Evolutionary conservation across 139 green algal species (phyloP).

Genomic region (Coelastrella sp.): DNA sequence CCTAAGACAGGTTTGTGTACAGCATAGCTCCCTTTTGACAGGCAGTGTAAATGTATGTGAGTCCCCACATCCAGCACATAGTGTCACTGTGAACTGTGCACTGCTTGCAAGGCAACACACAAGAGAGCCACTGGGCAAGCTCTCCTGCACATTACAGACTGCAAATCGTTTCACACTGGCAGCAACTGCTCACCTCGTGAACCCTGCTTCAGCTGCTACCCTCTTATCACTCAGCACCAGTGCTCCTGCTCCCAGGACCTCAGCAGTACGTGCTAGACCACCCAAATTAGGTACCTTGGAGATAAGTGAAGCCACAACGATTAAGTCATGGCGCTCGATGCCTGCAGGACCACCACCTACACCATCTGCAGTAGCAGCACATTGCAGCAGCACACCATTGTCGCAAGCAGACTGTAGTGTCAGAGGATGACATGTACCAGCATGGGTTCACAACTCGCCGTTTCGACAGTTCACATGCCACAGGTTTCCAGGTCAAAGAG

Average conservation of each 20-base stretch:
- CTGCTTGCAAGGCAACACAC: no score
- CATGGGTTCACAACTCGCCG: no score
- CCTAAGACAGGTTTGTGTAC: no score
- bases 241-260: conserved; percentile 74
- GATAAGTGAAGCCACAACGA: conserved; percentile 93
- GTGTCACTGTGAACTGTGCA: background rate
- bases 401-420: no score
- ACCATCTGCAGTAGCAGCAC: background rate
- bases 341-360: background rate
- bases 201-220: conserved; percentile 70
- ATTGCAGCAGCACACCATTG: background rate
- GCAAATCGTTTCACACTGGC: no score
- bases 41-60: no score
- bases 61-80: background rate
- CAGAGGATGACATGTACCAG: no score
- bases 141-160: no score
- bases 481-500: no score
- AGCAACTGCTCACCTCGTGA: conserved; percentile 55
- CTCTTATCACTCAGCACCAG: conserved; percentile 86
- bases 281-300: conserved; percentile 93
- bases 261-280: conserved; percentile 91
- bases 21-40: no score
- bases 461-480: no score
- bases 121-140: no score
- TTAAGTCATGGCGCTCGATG: conserved; percentile 71